phyloP scores from a whole-genome alignment of 2,329 filamentous ascomycete species.

The Cryoendolithus antarcticus region DNA sequence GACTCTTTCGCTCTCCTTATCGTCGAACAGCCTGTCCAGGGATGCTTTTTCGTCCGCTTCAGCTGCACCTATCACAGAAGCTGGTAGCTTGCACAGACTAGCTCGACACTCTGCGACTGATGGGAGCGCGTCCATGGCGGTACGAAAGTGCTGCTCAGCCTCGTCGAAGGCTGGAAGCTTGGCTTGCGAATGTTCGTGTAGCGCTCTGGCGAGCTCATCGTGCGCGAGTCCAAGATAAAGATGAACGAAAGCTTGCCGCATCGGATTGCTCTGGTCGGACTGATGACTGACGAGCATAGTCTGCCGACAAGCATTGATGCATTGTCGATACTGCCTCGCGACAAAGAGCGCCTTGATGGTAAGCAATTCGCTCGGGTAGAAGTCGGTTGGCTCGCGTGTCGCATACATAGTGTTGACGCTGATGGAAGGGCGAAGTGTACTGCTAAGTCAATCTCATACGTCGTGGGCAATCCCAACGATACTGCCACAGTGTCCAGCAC shows the following conservation, averaged over 20 bases:
- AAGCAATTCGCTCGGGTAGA: slow-evolving; percentile 15
- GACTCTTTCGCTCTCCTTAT: too few species aligned
- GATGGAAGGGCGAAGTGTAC: too few species aligned
- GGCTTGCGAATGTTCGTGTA: slow-evolving; percentile 34
- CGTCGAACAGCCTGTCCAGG: too few species aligned
- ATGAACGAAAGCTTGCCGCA: slow-evolving; percentile 26
- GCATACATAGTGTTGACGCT: too few species aligned
- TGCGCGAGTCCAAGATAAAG: slow-evolving; percentile 36
- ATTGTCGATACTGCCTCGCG: slow-evolving; percentile 18
- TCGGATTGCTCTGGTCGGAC: slow-evolving; percentile 4
- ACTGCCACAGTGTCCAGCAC: too few species aligned
- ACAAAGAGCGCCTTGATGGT: slow-evolving; percentile 21
- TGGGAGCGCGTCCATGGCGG: neutral
- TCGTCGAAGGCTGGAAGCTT: slow-evolving; percentile 30
- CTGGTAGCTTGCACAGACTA: too few species aligned
- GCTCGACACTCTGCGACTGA: neutral
- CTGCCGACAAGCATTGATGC: slow-evolving; percentile 13
- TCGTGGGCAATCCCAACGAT: too few species aligned
- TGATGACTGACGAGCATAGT: slow-evolving; percentile 9
- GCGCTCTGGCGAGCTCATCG: slow-evolving; percentile 33
- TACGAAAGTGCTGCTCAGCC: slow-evolving; percentile 28
- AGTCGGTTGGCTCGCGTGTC: too few species aligned
- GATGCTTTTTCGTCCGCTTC: too few species aligned
- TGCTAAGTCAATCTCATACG: too few species aligned
- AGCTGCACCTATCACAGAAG: too few species aligned